These are phyloP conservation scores for Multifurca ochricompacta DNA, from an alignment of 768 basidiomycete species.

Conservation along the genomic window DNA sequence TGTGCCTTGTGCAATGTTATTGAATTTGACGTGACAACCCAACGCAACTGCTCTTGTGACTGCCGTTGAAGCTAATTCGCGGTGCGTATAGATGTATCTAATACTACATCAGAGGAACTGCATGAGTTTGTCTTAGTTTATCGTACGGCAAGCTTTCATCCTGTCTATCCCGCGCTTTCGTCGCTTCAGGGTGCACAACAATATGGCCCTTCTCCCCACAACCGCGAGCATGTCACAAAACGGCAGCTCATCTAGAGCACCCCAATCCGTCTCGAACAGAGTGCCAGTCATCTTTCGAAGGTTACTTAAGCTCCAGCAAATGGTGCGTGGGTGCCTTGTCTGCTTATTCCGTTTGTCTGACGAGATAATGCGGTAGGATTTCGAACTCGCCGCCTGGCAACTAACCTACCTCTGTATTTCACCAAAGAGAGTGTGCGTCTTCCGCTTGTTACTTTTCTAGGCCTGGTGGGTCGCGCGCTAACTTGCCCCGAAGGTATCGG, in stretches of 20 bases:
- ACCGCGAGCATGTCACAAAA: slow-evolving; percentile 20
- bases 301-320: slow-evolving; percentile 75
- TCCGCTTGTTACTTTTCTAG: slow-evolving; percentile 16
- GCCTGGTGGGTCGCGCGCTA: slow-evolving; percentile 5
- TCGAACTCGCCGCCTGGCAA: slow-evolving; percentile 95
- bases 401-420: slow-evolving; percentile 89
- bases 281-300: slow-evolving; percentile 77
- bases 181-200: slow-evolving; percentile 16
- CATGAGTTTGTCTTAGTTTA: not conserved
- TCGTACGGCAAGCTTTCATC: slow-evolving; percentile 4
- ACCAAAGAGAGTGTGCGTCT: slow-evolving; percentile 78
- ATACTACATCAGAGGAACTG: not conserved
- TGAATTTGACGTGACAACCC: no score
- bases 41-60: not conserved
- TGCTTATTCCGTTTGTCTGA: not conserved
- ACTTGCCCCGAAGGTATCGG: slow-evolving; percentile 52
- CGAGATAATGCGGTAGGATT: slow-evolving; percentile 53
- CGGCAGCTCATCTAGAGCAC: slow-evolving; percentile 13
- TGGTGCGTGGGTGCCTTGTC: slow-evolving; percentile 42
- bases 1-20: no score
- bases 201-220: slow-evolving; percentile 26
- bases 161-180: slow-evolving; percentile 21
- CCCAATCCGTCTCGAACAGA: slow-evolving; percentile 38
- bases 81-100: slow-evolving; percentile 6
- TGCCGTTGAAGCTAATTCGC: not conserved